Base-by-base conservation (phyloP, 345 rosid species). In the Populus euphratica region DNA sequence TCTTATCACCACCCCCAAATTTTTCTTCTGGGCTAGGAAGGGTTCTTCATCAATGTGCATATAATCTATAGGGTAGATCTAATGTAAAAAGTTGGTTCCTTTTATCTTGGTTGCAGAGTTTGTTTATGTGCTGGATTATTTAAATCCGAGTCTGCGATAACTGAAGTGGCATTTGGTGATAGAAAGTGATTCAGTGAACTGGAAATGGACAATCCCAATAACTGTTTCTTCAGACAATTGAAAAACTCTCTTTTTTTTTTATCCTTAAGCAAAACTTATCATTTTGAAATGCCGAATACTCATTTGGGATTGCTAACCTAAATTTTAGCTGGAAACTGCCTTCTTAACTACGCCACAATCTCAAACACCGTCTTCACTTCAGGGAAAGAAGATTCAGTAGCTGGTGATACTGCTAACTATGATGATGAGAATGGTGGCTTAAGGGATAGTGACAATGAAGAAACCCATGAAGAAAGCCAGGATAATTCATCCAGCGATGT, bases 351-450 rank as follows among this genome's bases (percentile, higher is more conserved):
- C n/a, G 6, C 6, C n/a, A 49, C 54, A 50, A 18, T 50, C 59
- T 50, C n/a, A 50, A 44, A 44, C 49, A 25, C 27, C n/a, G n/a
- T n/a, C n/a, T n/a, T n/a, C n/a, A n/a, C n/a, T n/a, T n/a, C n/a
- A n/a, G n/a, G n/a, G n/a, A n/a, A n/a, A n/a, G n/a, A n/a, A n/a
- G n/a, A n/a, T 85, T 88, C 91, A 56, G 89, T 79, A 74, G 97
- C 94, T 69, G 92, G 94, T 76, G 90, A 90, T 86, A 77, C 93
- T 70, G 85, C 77, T 47, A 92, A 89, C 81, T 81, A 78, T 79
- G 91, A 84, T 73, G 89, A 81, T 70, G 88, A 84, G 54, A 77
- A 84, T 82, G 88, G 18, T 73, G 82, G 82, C 18, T 49, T 75
- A 17, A 67, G 68, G 41, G 90, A 83, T 67, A 88, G 87, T 81